Evolutionary conservation across 1,284 basidiomycete species (phyloP).

Genomic region (Moesziomyces sp.): DNA sequence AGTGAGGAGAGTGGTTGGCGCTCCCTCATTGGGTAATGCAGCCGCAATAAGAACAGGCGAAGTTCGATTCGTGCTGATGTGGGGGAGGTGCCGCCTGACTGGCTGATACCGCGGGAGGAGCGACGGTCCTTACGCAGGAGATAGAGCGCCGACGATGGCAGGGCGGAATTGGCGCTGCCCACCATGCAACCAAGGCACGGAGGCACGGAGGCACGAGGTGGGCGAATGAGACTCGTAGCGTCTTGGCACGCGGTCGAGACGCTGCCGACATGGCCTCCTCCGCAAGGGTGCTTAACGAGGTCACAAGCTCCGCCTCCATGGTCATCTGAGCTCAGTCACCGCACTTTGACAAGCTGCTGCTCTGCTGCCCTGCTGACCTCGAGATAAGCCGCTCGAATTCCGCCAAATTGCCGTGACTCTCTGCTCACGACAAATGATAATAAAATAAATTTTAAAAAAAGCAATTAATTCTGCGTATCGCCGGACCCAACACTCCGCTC

Average conservation of each 20-base stretch:
- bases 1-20: too few relatives aligned
- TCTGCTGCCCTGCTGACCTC: too few relatives aligned
- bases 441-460: background rate
- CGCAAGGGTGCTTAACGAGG: constrained; percentile 24
- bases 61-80: background rate
- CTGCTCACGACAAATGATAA: background rate
- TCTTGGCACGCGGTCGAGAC: background rate
- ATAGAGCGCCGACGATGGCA: too few relatives aligned
- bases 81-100: background rate
- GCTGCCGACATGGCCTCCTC: background rate
- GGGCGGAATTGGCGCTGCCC: too few relatives aligned
- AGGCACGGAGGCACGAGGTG: too few relatives aligned
- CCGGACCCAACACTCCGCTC: too few relatives aligned
- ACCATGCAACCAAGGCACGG: too few relatives aligned
- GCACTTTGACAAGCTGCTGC: background rate
- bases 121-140: too few relatives aligned
- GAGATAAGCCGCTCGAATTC: background rate
- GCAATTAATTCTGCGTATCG: too few relatives aligned
- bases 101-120: too few relatives aligned
- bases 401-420: too few relatives aligned
- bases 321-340: background rate
- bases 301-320: background rate
- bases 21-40: background rate
- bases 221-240: background rate
- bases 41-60: background rate